Evolutionary conservation across 805 yeast species (phyloP).

Genomic region (Suhomyces faveliae): DNA sequence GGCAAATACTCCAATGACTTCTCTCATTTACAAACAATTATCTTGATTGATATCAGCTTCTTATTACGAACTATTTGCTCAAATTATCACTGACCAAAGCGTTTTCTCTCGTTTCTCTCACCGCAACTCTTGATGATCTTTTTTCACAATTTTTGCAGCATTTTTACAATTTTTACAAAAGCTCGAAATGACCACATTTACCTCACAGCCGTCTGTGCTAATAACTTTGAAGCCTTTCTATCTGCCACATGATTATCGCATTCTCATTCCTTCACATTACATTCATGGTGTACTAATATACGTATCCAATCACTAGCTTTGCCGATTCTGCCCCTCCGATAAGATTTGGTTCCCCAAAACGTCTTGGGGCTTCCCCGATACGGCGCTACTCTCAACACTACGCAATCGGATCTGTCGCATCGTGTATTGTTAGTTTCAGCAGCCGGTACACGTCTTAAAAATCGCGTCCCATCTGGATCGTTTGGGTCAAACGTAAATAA

Average conservation of each 20-base stretch:
- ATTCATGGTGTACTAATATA: neutral
- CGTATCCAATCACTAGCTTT: neutral
- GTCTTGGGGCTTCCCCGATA: neutral
- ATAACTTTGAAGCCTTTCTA: neutral
- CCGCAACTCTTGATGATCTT: too few species aligned
- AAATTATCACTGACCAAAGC: too few species aligned
- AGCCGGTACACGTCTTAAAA: neutral
- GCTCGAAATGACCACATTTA: neutral
- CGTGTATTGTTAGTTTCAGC: neutral
- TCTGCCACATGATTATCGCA: neutral
- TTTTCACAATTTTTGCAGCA: neutral
- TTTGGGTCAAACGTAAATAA: neutral
- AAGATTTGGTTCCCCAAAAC: neutral
- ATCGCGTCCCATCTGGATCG: neutral
- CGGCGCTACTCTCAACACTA: neutral
- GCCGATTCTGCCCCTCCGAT: neutral
- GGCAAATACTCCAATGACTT: neutral
- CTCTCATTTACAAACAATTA: neutral
- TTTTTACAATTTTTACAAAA: neutral
- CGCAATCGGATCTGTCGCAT: neutral
- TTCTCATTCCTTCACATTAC: too few species aligned
- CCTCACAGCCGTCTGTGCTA: neutral
- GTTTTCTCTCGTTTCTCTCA: neutral
- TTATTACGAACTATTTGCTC: too few species aligned
- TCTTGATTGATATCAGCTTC: too few species aligned